These are phyloP conservation scores for Colletotrichum orbiculare DNA, from an alignment of 2,329 filamentous ascomycete genomes.

Conservation along the genomic window DNA sequence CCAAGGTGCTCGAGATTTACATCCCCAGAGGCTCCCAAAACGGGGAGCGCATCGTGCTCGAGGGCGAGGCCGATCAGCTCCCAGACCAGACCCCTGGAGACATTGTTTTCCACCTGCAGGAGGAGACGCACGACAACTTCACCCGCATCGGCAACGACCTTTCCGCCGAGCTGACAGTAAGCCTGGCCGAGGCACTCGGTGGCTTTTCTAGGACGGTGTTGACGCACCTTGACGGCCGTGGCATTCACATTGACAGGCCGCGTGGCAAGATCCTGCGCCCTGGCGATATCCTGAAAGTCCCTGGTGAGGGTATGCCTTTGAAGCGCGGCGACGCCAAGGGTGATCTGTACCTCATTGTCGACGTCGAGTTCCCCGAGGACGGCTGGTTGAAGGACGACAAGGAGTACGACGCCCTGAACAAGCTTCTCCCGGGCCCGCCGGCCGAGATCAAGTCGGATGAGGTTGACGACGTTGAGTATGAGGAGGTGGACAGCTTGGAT, in stretches of 20 bases:
- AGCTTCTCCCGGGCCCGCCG: slow-evolving; percentile 76
- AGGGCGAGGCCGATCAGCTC: slow-evolving; percentile 93
- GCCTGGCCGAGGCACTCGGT: slow-evolving; percentile 83
- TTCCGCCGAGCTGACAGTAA: slow-evolving; percentile 82
- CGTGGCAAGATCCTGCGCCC: slow-evolving; percentile 86
- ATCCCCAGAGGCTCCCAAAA: slow-evolving; percentile 89
- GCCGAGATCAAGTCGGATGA: slow-evolving; percentile 75
- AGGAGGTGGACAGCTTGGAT: slow-evolving; percentile 85
- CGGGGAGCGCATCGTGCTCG: slow-evolving; percentile 88
- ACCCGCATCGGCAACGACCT: slow-evolving; percentile 86
- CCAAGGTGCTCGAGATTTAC: slow-evolving; percentile 96
- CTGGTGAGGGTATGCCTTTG: slow-evolving; percentile 92
- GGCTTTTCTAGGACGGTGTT: slow-evolving; percentile 93
- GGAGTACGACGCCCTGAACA: slow-evolving; percentile 75
- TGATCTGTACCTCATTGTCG: slow-evolving; percentile 87
- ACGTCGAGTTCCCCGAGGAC: slow-evolving; percentile 89
- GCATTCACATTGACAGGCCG: slow-evolving; percentile 83
- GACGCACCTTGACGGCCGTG: slow-evolving; percentile 92
- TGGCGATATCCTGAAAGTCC: slow-evolving; percentile 85
- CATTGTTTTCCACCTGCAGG: slow-evolving; percentile 88
- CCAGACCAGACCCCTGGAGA: slow-evolving; percentile 92
- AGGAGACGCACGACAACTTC: slow-evolving; percentile 85
- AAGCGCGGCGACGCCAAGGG: slow-evolving; percentile 87
- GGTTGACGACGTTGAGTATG: slow-evolving; percentile 88
- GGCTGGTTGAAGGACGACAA: slow-evolving; percentile 83